Percentiles rank a stretch among this genome's conserved stretches.
phyloP scores from a whole-genome alignment of 2,329 filamentous ascomycete species.

The Nannizziopsis arthrosporioides region DNA sequence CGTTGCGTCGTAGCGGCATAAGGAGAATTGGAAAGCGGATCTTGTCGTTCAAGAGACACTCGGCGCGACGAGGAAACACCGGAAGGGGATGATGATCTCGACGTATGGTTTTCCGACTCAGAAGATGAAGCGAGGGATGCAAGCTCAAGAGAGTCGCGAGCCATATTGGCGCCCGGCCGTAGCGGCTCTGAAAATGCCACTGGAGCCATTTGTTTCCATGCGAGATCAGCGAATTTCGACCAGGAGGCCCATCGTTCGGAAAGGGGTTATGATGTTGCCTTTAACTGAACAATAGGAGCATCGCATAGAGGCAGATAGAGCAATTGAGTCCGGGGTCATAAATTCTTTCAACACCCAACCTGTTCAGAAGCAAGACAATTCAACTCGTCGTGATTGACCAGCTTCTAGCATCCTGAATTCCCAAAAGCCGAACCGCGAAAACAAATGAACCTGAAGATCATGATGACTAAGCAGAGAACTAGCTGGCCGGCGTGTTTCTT shows the following conservation, averaged over 20 bases:
- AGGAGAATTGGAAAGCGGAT: conserved; percentile 50
- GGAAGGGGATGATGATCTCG: conserved; percentile 62
- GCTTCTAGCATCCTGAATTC: too few relatives aligned
- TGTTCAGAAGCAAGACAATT: too few relatives aligned
- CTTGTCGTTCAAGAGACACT: conserved; percentile 76
- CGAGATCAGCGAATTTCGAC: not conserved
- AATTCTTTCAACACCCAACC: too few relatives aligned
- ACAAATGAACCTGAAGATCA: too few relatives aligned
- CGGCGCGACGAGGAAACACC: conserved; percentile 86
- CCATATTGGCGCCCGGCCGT: conserved; percentile 17
- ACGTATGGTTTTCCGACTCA: conserved; percentile 51
- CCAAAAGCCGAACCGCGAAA: too few relatives aligned
- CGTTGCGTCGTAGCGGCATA: conserved; percentile 42
- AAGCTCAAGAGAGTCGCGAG: conserved; percentile 87
- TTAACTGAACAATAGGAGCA: not conserved
- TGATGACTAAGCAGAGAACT: too few relatives aligned
- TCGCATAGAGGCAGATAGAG: too few relatives aligned
- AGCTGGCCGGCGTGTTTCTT: too few relatives aligned
- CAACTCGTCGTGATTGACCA: too few relatives aligned
- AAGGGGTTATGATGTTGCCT: not conserved
- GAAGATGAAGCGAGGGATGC: conserved; percentile 86
- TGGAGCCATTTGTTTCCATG: conserved; percentile 22
- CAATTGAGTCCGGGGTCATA: too few relatives aligned
- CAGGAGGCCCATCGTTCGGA: not conserved
- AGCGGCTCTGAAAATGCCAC: conserved; percentile 23